A percentile compares a stretch with the other conserved stretches of the same genome.
These are phyloP conservation scores for Chrysopogon serrulatus DNA, from an alignment of 176 grass and related monocot genomes.

Conservation along the genomic window DNA sequence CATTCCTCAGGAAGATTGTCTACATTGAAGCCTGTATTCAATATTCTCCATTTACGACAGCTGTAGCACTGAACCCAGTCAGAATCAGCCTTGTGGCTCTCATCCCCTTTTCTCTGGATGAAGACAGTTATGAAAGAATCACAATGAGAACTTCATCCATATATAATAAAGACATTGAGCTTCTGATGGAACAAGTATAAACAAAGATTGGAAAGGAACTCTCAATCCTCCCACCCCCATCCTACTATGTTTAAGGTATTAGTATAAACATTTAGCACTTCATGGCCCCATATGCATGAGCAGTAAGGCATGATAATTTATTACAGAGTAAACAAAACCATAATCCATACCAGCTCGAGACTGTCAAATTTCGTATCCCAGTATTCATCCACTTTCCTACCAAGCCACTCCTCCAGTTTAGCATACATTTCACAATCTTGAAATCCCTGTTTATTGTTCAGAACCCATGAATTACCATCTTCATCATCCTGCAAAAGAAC, in stretches of 20 bases:
- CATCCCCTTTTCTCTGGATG: constrained; percentile 47
- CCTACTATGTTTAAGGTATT: not conserved
- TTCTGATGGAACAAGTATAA: not conserved
- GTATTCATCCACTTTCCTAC: constrained; percentile 57
- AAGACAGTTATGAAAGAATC: constrained; percentile 5
- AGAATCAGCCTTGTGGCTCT: constrained; percentile 54
- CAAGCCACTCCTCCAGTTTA: constrained; percentile 78
- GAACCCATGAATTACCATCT: constrained; percentile 67
- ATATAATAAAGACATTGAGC: not conserved
- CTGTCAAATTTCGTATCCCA: constrained; percentile 67
- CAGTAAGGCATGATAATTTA: not conserved
- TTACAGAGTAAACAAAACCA: not conserved
- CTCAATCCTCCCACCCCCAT: not conserved
- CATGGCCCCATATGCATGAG: constrained; percentile 7
- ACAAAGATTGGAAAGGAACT: not conserved
- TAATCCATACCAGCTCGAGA: constrained; percentile 59
- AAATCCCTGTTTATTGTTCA: constrained; percentile 92
- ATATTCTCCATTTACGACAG: constrained; percentile 83
- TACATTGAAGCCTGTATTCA: constrained; percentile 46
- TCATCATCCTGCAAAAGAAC: constrained; percentile 64
- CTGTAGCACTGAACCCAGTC: constrained; percentile 85
- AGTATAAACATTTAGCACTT: not conserved
- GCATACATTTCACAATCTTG: constrained; percentile 88
- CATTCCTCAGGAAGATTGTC: constrained; percentile 54
- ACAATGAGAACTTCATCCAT: not conserved